These are phyloP conservation scores for Jacaranda copaia DNA, from an alignment of 257 asterid species.

Conservation along the genomic window DNA sequence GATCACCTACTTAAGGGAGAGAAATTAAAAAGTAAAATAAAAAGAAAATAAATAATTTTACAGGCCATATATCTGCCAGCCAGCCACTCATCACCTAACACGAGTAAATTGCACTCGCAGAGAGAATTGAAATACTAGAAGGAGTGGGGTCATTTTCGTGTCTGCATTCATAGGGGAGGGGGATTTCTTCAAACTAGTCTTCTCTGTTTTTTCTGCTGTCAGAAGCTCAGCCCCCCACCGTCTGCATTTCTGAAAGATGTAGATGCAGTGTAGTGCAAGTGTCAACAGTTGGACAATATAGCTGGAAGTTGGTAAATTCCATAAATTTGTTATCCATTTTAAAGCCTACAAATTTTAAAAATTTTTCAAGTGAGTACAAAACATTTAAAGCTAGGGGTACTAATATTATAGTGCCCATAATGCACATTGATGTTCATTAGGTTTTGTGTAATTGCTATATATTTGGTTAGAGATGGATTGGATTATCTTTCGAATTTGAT, in stretches of 20 bases:
- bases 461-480: no score
- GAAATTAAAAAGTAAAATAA: no score
- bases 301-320: conserved; percentile 32
- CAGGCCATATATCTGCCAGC: no score
- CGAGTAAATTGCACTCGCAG: no score
- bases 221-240: neutral
- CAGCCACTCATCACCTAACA: no score
- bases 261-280: neutral
- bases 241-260: neutral
- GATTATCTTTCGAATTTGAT: no score
- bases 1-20: no score
- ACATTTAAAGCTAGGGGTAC: neutral
- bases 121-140: neutral
- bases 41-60: no score
- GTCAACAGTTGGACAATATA: neutral
- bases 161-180: neutral
- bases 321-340: neutral
- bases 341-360: neutral
- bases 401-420: neutral
- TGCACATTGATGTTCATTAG: no score
- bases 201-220: neutral
- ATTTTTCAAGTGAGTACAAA: conserved; percentile 1
- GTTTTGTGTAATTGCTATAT: no score
- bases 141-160: neutral
- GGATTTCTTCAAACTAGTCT: neutral